Evolutionary conservation across 2,329 filamentous ascomycete genomes (phyloP).

Genomic region (Metarhizium brunneum): DNA sequence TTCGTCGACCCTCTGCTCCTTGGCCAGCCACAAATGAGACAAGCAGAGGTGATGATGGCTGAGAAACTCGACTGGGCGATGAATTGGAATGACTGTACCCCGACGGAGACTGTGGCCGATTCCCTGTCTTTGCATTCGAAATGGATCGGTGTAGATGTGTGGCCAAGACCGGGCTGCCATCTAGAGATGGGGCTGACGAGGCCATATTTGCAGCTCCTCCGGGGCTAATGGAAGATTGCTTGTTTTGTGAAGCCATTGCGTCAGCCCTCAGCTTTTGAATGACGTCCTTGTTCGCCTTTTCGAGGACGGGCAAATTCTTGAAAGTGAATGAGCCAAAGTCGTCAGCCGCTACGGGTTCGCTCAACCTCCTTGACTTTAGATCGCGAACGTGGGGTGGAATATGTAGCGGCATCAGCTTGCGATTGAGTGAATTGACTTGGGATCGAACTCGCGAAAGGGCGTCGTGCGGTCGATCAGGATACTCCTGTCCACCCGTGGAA

Average conservation of each 20-base stretch:
- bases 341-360: constrained; percentile 79
- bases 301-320: constrained; percentile 92
- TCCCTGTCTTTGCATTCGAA: constrained; percentile 69
- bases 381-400: constrained; percentile 96
- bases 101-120: constrained; percentile 81
- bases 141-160: constrained; percentile 74
- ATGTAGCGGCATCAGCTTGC: constrained; percentile 87
- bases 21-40: constrained; percentile 89
- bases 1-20: constrained; percentile 67
- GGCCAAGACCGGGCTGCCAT: constrained; percentile 76
- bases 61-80: constrained; percentile 74
- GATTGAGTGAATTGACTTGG: constrained; percentile 78
- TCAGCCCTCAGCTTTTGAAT: constrained; percentile 93
- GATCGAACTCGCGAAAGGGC: constrained; percentile 82
- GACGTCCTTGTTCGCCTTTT: constrained; percentile 98
- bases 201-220: constrained; percentile 30
- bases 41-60: constrained; percentile 66
- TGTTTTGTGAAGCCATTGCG: constrained; percentile 62
- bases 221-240: constrained; percentile 37
- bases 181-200: constrained; percentile 61
- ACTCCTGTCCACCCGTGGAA: constrained; percentile 62
- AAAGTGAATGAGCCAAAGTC: constrained; percentile 96
- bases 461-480: constrained; percentile 85
- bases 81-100: constrained; percentile 69
- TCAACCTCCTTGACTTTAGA: constrained; percentile 74